Conservation (phyloP, 2,329 filamentous ascomycete genomes). For the Apiospora hydei region DNA sequence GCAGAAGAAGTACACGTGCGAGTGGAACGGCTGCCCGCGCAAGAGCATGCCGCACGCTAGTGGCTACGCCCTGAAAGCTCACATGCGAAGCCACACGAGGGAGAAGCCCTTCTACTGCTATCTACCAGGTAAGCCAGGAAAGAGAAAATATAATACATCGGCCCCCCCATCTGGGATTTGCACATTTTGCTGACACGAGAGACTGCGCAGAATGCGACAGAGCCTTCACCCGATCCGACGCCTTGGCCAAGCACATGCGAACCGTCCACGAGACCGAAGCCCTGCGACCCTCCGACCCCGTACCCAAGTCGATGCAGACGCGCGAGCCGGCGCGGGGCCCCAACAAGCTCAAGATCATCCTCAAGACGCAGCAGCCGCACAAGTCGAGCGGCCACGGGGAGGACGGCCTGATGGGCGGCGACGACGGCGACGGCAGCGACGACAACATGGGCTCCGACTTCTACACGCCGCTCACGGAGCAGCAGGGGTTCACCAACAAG, state of each 20-base stretch:
- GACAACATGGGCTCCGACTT: constrained; percentile 64
- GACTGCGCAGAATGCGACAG: constrained; percentile 83
- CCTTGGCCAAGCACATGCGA: constrained; percentile 96
- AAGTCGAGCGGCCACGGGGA: constrained; percentile 62
- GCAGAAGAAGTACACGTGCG: constrained; percentile 97
- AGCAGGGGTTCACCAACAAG: constrained; percentile 68
- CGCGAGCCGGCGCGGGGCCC: constrained; percentile 50
- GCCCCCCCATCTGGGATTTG: background rate
- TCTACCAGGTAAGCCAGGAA: constrained; percentile 73
- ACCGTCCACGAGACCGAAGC: constrained; percentile 98
- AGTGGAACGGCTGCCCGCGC: constrained; percentile 88
- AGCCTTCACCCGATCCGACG: constrained; percentile 94
- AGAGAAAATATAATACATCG: too few relatives aligned
- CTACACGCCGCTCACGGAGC: constrained; percentile 61
- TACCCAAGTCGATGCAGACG: constrained; percentile 72
- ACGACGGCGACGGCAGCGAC: constrained; percentile 58
- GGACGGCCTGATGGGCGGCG: constrained; percentile 61
- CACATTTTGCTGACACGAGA: background rate
- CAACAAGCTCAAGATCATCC: constrained; percentile 67
- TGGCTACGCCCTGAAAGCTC: constrained; percentile 93
- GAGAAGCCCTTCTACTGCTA: constrained; percentile 99
- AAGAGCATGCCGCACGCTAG: constrained; percentile 94
- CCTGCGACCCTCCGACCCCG: constrained; percentile 78
- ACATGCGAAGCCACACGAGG: constrained; percentile 96
- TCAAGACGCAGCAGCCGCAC: constrained; percentile 67